Evolutionary conservation across 352 stramenopile genomes (phyloP).

Genomic region (Halophytophthora polymorphica): DNA sequence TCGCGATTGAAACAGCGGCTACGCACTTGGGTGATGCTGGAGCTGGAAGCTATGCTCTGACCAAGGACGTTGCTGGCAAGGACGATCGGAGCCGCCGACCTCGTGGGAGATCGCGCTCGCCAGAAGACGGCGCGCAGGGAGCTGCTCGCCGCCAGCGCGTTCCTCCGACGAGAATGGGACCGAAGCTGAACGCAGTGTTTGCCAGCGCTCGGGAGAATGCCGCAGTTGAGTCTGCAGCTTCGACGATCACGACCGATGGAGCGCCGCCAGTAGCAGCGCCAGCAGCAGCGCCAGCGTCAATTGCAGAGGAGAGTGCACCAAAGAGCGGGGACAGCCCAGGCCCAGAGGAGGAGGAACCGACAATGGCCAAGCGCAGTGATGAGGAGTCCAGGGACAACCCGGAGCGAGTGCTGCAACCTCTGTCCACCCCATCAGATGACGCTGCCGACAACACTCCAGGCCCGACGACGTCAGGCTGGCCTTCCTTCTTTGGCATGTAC

Average conservation of each 20-base stretch:
- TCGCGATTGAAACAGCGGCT: slow-evolving; percentile 9
- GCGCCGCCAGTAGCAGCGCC: not conserved
- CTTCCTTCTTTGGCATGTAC: slow-evolving; percentile 25
- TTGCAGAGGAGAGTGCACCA: not conserved
- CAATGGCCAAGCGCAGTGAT: not conserved
- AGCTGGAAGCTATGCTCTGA: slow-evolving; percentile 28
- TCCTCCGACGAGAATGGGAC: slow-evolving; percentile 25
- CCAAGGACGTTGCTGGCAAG: slow-evolving; percentile 3
- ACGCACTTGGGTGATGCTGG: slow-evolving; percentile 29
- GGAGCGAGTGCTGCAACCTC: not conserved
- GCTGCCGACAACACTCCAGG: not conserved
- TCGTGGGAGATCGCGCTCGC: slow-evolving; percentile 13
- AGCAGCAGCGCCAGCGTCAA: not conserved
- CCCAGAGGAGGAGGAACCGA: slow-evolving; percentile 3
- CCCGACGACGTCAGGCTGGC: slow-evolving; percentile 15
- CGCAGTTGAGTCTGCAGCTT: not conserved
- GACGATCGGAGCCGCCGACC: not conserved
- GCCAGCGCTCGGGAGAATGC: slow-evolving; percentile 3
- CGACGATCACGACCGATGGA: not conserved
- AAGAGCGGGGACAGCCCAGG: not conserved
- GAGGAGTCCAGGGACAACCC: not conserved
- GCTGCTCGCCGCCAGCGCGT: slow-evolving; percentile 2
- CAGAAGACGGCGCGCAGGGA: slow-evolving; percentile 8
- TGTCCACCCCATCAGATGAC: not conserved
- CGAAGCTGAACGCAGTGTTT: slow-evolving; percentile 15